Evolutionary conservation across 768 basidiomycete genomes (phyloP), one percentile per base, ranked within the genome.

Genomic region (Leccinum arenicola): DNA sequence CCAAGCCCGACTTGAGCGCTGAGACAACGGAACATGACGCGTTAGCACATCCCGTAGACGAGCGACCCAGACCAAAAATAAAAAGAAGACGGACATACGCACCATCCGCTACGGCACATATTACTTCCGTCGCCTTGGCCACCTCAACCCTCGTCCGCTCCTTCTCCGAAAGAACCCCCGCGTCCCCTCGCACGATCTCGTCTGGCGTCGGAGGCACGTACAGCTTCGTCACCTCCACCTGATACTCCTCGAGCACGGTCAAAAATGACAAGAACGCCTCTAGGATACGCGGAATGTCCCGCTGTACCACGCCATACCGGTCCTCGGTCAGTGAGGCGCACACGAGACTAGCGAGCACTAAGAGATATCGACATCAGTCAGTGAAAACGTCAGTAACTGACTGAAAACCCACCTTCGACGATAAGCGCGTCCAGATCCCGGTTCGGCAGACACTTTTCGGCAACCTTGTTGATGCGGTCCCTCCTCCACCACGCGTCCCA

Each of bases 311-410:
- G 21, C 93, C 93, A 67, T 87, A 93, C 19, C 81, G 79, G 74
- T 95, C 93, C 70, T 94, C 93, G 1, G 78, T 77, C 14, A 95
- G 74, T 4, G 93, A 94, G 0, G 86, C 84, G 59, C 85, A 88
- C 7, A 82, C 79, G 8, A 94, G 76, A 52, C 81, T 79, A 1
- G 88, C 82, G 4, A 95, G 76, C 6, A 84, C 49, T 76, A 74
- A 6, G 19, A 11, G n/a, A 10, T 19, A 45, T 45, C 10, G 15
- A n/a, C 7, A 14, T 23, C 8, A 15, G 8, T 50, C 12, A 27
- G 43, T 17, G 0, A 23, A 50, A 49, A 33, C 12, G 19, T 35
- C n/a, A 0, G 19, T 9, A 12, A 51, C 38, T 38, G 14, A 38
- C 38, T 38, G 36, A n/a, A 43, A 43, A n/a, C 51, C 0, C 19